Evolutionary conservation across 208 protist species (phyloP), one percentile per base, ranked within the genome.

Genomic region (Jaenimonas drosophilae): DNA sequence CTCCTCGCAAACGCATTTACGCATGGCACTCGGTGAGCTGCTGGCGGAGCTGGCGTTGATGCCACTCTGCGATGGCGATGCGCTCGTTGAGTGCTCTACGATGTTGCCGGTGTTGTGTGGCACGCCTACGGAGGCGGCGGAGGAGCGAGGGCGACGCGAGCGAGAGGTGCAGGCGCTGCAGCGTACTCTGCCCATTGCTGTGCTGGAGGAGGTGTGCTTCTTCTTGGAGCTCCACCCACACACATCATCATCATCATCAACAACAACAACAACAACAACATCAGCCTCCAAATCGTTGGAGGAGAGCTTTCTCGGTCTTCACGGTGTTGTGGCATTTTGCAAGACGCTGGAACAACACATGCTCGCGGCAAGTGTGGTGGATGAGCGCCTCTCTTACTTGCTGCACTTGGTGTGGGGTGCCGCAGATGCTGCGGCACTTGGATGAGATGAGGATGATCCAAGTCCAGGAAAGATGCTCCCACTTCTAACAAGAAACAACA

Each of bases 31-130:
- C 9, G 82, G 82, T 16, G 76, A 81, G 55, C 62, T 59, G 2
- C 70, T 91, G 14, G 82, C 74, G 0, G 70, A 91, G 38, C 66
- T 91, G 23, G 51, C 64, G n/a, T 20, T 90, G 28, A 49, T 77
- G 63, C 71, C 81, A 0, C 54, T 76, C 23, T 25, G 68, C 7
- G 64, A 77, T 27, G 7, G 32, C 7, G 24, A 40, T 11, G 55
- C 52, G n/a, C 37, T 38, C 9, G 32, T 27, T n/a, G 24, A 54
- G 20, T 62, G 60, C 42, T 38, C 51, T 27, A 0, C 30, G 6
- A 58, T 53, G 17, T 32, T 69, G 12, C 58, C 53, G 4, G n/a
- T n/a, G n/a, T n/a, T n/a, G n/a, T n/a, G n/a, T n/a, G n/a, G n/a
- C n/a, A n/a, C n/a, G 24, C 23, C 31, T 9, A 11, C 21, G 24